Conservation (phyloP, 75 land plant species). For the Pinus tabuliformis region DNA sequence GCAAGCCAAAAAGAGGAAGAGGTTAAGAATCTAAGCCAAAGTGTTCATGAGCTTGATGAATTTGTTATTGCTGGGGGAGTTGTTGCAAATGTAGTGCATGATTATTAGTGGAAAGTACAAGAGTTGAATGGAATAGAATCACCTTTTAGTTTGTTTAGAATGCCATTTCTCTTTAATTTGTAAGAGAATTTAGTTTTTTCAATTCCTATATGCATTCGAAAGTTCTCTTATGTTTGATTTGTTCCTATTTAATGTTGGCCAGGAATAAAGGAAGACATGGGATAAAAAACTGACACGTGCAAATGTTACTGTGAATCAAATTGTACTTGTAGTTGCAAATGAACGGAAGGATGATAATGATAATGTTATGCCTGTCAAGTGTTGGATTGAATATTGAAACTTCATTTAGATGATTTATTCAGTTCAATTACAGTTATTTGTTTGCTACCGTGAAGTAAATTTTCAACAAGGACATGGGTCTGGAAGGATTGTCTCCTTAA, state of each 20-base stretch:
- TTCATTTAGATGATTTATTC: slow-evolving; percentile 62
- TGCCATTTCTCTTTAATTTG: not conserved
- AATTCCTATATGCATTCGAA: not conserved
- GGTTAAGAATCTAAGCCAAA: slow-evolving; percentile 92
- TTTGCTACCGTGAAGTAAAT: not conserved
- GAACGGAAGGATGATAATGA: slow-evolving; percentile 97
- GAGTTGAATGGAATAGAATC: not conserved
- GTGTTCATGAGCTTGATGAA: slow-evolving; percentile 82
- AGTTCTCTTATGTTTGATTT: no score
- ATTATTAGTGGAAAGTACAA: slow-evolving; percentile 81
- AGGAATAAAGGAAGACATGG: slow-evolving; percentile 89
- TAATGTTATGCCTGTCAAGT: slow-evolving; percentile 95
- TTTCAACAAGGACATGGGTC: not conserved
- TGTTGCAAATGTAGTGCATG: slow-evolving; percentile 94
- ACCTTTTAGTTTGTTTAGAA: not conserved
- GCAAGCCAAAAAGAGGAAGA: slow-evolving; percentile 97
- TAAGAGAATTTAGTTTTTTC: not conserved
- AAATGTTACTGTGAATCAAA: slow-evolving; percentile 83
- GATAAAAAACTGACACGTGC: slow-evolving; percentile 91
- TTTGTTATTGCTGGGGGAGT: slow-evolving; percentile 96
- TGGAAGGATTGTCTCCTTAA: not conserved
- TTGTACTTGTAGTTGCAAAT: slow-evolving; percentile 60
- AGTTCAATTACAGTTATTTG: not conserved
- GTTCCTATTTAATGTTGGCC: not conserved
- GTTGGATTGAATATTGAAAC: slow-evolving; percentile 90